A percentile compares a stretch with the other conserved stretches of the same genome.
Conservation (phyloP, 495 filamentous ascomycete species). For the Trypethelium eluteriae region DNA sequence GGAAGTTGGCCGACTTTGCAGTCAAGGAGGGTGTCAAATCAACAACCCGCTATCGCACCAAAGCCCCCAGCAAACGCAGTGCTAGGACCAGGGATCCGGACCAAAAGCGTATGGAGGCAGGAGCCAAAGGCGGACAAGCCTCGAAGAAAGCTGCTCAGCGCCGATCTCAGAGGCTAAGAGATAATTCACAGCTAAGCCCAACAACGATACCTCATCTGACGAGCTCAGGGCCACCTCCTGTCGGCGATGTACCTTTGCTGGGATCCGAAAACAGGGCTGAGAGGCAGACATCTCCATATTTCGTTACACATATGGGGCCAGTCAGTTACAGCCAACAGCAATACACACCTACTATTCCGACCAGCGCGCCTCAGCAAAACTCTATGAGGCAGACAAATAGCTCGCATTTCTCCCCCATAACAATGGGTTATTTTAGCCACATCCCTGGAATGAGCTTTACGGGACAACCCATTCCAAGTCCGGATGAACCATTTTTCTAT, state of each 20-base stretch:
- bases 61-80: slow-evolving; percentile 43
- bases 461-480: slow-evolving; percentile 8
- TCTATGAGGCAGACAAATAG: neutral
- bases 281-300: slow-evolving; percentile 11
- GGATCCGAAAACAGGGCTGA: neutral
- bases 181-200: neutral
- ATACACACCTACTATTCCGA: neutral
- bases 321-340: slow-evolving; percentile 7
- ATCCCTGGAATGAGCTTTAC: neutral
- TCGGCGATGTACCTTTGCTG: neutral
- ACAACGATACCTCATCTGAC: neutral
- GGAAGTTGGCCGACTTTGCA: slow-evolving; percentile 60
- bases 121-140: slow-evolving; percentile 50
- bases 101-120: slow-evolving; percentile 48
- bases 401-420: neutral
- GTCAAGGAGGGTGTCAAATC: slow-evolving; percentile 57
- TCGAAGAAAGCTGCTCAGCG: slow-evolving; percentile 32
- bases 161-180: slow-evolving; percentile 18
- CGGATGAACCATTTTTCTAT: slow-evolving; percentile 19
- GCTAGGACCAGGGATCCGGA: slow-evolving; percentile 39
- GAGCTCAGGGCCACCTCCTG: neutral
- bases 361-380: neutral
- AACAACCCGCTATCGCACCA: slow-evolving; percentile 65
- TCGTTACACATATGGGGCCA: neutral
- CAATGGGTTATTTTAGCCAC: neutral